phyloP scores from a whole-genome alignment of 257 asterid species.

The Hygrophila difformis region DNA sequence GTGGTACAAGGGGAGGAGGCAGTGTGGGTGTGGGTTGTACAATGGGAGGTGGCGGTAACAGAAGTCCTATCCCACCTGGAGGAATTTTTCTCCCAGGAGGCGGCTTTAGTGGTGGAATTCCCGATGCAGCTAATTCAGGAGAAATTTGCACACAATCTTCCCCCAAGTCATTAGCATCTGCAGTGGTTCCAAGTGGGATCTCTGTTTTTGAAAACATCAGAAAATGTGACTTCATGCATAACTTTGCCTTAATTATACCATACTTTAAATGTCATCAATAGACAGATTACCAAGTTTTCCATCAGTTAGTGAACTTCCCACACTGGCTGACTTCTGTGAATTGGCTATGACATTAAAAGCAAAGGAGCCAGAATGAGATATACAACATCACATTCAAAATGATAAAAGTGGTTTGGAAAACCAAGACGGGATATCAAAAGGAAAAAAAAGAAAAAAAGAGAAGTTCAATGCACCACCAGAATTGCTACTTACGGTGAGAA shows the following conservation, averaged over 20 bases:
- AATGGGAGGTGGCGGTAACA: too few species aligned
- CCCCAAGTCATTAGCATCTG: constrained; percentile 16
- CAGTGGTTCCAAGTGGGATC: constrained; percentile 27
- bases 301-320: constrained; percentile 28
- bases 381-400: constrained; percentile 1
- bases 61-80: too few species aligned
- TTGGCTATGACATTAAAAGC: constrained; percentile 45
- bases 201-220: constrained; percentile 31
- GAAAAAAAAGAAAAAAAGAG: constrained; percentile 1
- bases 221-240: constrained; percentile 17
- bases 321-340: constrained; percentile 36
- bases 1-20: too few species aligned
- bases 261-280: constrained; percentile 19
- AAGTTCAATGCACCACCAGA: constrained; percentile 68
- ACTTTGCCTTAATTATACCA: constrained; percentile 18
- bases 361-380: constrained; percentile 10
- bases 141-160: constrained; percentile 21
- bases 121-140: constrained; percentile 35
- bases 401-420: neutral
- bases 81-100: constrained; percentile 67
- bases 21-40: too few species aligned
- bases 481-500: constrained; percentile 62
- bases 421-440: too few species aligned
- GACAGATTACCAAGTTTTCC: constrained; percentile 42
- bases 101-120: constrained; percentile 61